phyloP scores from a whole-genome alignment of 441 rosid species.

The Populus hybrid region DNA sequence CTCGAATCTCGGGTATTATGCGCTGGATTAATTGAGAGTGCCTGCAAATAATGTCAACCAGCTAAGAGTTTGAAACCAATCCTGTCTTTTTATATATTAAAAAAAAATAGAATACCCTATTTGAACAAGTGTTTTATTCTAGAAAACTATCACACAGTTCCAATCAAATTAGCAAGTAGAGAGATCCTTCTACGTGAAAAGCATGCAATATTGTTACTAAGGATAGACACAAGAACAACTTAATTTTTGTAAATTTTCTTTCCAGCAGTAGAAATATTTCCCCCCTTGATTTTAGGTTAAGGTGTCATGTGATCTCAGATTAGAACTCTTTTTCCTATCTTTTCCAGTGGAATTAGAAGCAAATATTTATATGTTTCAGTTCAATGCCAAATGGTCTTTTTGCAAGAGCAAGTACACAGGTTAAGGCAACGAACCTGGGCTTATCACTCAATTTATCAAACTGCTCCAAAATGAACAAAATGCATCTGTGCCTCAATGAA shows the following conservation, averaged over 20 bases:
- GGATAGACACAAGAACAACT: not conserved
- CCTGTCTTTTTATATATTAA: too few species aligned
- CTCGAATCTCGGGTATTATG: slow-evolving; percentile 75
- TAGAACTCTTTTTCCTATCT: not conserved
- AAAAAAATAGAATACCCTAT: too few species aligned
- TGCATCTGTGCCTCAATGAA: slow-evolving; percentile 86
- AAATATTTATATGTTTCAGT: not conserved
- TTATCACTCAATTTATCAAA: slow-evolving; percentile 72
- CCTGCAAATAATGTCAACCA: slow-evolving; percentile 46
- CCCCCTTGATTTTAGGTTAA: not conserved
- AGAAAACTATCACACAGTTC: not conserved
- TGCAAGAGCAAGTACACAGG: not conserved
- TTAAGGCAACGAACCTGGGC: slow-evolving; percentile 52
- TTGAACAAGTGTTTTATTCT: not conserved
- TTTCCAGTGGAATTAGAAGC: not conserved
- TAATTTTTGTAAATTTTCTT: not conserved
- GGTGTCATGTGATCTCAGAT: not conserved
- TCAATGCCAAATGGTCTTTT: not conserved
- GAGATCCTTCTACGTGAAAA: not conserved
- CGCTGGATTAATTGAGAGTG: slow-evolving; percentile 72
- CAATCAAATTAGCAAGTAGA: not conserved
- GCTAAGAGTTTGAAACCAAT: not conserved
- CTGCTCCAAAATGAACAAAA: slow-evolving; percentile 88
- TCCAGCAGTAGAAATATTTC: not conserved
- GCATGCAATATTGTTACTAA: not conserved